Conservation (phyloP, 352 stramenopile genomes). For the Pythium sp. region DNA sequence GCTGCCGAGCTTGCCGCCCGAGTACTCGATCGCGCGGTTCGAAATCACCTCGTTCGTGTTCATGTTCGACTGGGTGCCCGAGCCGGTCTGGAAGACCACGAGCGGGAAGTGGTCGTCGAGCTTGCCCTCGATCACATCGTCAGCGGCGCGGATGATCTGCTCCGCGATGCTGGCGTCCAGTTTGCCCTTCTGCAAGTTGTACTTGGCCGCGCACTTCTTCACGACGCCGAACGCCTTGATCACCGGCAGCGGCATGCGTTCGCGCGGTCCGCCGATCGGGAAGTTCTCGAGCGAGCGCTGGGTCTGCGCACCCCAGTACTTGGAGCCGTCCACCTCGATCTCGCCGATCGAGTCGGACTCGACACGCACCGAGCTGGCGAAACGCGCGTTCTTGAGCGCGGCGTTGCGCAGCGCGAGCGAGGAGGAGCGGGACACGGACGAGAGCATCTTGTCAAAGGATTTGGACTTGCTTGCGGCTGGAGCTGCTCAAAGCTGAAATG, state of each 20-base stretch:
- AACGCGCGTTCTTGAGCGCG: constrained; percentile 30
- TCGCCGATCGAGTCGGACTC: constrained; percentile 83
- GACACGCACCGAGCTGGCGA: constrained; percentile 40
- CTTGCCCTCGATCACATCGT: constrained; percentile 92
- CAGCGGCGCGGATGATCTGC: constrained; percentile 90
- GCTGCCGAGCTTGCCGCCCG: constrained; percentile 42
- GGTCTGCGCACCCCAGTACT: constrained; percentile 93
- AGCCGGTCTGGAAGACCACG: constrained; percentile 74
- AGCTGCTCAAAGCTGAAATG: constrained; percentile 13
- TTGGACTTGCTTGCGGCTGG: background rate
- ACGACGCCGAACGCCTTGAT: constrained; percentile 93
- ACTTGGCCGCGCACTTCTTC: constrained; percentile 94
- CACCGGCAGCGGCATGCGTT: constrained; percentile 93
- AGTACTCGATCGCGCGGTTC: constrained; percentile 64
- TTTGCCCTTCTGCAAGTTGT: constrained; percentile 88
- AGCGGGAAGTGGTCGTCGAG: constrained; percentile 96
- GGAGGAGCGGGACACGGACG: constrained; percentile 23
- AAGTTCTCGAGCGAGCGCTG: constrained; percentile 96
- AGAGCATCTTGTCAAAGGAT: constrained; percentile 22
- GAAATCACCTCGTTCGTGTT: constrained; percentile 79
- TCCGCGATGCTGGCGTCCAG: constrained; percentile 73
- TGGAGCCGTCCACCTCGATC: constrained; percentile 75
- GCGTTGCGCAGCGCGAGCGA: constrained; percentile 25
- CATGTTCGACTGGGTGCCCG: constrained; percentile 75
- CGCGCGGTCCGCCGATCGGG: constrained; percentile 87